Evolutionary conservation across 2,329 filamentous ascomycete species (phyloP), one percentile per base, ranked within the genome.

Genomic region (Magnaporthiopsis rhizophila): DNA sequence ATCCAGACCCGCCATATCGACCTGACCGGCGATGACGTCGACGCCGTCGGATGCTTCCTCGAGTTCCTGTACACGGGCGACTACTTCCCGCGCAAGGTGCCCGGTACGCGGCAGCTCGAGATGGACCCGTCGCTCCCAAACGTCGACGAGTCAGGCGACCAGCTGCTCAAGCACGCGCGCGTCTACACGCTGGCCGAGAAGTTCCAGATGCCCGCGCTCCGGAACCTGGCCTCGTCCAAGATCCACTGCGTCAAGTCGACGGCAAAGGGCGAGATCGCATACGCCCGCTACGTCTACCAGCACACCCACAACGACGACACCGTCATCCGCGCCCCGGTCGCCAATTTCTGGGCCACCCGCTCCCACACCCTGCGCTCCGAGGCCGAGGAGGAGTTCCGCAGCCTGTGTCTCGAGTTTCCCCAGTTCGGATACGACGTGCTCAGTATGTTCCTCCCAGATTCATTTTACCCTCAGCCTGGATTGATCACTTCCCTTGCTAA

Each of bases 361-460:
- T 88, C 85, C 65, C 92, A 95, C 78, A 88, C 91, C 15, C 80
- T 97, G 68, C 89, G 93, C 24, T 84, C 93, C 76, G 91, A 96
- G 76, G 91, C 92, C 53, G 91, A 96, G 76, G 83, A 86, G 8
- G 91, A 96, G 77, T 97, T 97, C 84, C 87, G 88, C 74, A 76
- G 83, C 59, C 86, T 97, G 76, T 97, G 93, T 78, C 79, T 97
- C 74, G 90, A 97, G 77, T 92, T 88, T 74, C 93, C 93, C 24
- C 89, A 96, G 73, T 97, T 97, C 74, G 90, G 90, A 72, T 97
- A 93, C 79, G 93, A 97, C 75, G 90, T 98, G 64, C 85, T 97
- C 66, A 92, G 86, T 91, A 80, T 69, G 83, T 79, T 5, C n/a
- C 24, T 34, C 6, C 58, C 32, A 3, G 3, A 38, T 13, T 36